Conservation (phyloP, 1,284 basidiomycete genomes). For the Hemileia vastatrix region DNA sequence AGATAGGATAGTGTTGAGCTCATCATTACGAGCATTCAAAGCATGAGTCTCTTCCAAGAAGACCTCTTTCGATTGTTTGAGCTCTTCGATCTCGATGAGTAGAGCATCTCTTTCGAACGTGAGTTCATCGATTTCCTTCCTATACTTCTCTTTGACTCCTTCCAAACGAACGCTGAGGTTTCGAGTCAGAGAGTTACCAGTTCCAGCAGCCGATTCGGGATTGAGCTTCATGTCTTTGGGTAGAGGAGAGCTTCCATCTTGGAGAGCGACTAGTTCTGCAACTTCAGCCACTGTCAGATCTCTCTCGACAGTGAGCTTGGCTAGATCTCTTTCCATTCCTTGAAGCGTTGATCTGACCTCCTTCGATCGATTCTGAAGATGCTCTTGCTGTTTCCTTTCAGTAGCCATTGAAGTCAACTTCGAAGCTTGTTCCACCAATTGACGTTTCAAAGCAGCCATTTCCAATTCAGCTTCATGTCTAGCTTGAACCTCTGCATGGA, state of each 20-base stretch:
- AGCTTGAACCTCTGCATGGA: constrained; percentile 75
- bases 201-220: constrained; percentile 6
- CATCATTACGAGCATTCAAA: constrained; percentile 82
- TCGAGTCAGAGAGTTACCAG: constrained; percentile 51
- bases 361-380: constrained; percentile 64
- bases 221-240: constrained; percentile 4
- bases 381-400: constrained; percentile 58
- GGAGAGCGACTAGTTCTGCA: constrained; percentile 68
- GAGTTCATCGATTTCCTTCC: constrained; percentile 72
- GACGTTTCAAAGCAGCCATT: constrained; percentile 71
- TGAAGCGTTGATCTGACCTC: constrained; percentile 67
- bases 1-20: constrained; percentile 72
- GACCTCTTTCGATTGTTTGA: constrained; percentile 72
- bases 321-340: constrained; percentile 72
- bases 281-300: constrained; percentile 87
- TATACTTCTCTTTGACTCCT: constrained; percentile 74
- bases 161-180: constrained; percentile 80
- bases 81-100: constrained; percentile 70
- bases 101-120: constrained; percentile 70
- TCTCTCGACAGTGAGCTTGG: constrained; percentile 74
- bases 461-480: constrained; percentile 84
- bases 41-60: constrained; percentile 83
- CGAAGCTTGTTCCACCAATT: constrained; percentile 79
- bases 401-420: constrained; percentile 73
- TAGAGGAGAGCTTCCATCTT: constrained; percentile 49